Percentiles rank a stretch among this genome's conserved stretches.
Evolutionary conservation across 495 filamentous ascomycete genomes (phyloP).

Genomic region (Echria macrotheca): DNA sequence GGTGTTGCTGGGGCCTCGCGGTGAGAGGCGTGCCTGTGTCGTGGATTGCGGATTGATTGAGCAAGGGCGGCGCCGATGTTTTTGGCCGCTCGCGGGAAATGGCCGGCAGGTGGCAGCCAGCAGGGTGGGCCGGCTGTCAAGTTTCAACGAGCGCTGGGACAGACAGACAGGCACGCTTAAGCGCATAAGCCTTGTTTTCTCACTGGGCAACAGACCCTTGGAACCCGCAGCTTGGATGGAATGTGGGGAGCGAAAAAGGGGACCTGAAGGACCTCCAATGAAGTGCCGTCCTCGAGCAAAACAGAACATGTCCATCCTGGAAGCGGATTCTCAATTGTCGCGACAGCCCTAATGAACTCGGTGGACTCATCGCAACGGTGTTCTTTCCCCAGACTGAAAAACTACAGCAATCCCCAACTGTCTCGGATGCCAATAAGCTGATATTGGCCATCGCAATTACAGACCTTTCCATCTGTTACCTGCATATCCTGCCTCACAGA

Average conservation of each 20-base stretch:
- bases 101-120: constrained; percentile 14
- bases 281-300: not conserved
- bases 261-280: not conserved
- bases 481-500: too few relatives aligned
- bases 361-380: too few relatives aligned
- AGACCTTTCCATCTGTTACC: too few relatives aligned
- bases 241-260: constrained; percentile 8
- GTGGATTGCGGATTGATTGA: constrained; percentile 6
- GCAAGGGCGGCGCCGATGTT: constrained; percentile 3
- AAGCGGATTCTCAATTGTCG: not conserved
- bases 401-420: too few relatives aligned
- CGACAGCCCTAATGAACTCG: too few relatives aligned
- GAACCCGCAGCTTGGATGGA: constrained; percentile 1
- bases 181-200: constrained; percentile 9
- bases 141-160: not conserved
- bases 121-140: constrained; percentile 1
- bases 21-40: constrained; percentile 3
- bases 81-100: constrained; percentile 11
- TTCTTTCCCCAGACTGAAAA: too few relatives aligned
- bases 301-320: too few relatives aligned
- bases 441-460: too few relatives aligned
- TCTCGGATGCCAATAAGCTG: too few relatives aligned
- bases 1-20: constrained; percentile 8
- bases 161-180: constrained; percentile 9
- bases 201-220: constrained; percentile 11